Base-by-base conservation (phyloP, 495 filamentous ascomycete species). In the Rhizodiscina lignyota region DNA sequence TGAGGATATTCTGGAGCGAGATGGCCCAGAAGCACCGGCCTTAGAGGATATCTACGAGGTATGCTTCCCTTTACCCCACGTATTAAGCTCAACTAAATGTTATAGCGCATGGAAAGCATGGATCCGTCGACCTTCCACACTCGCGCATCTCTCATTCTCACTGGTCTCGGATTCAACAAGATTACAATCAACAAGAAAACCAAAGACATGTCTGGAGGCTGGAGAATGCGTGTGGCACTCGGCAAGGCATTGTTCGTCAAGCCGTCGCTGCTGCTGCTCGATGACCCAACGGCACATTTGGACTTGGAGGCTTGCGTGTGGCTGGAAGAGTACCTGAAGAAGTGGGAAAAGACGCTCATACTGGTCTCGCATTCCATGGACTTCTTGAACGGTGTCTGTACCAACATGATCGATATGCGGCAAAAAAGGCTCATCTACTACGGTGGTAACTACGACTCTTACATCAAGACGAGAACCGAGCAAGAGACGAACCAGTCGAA, bases 181-280 rank as follows among this genome's bases (percentile, higher is more conserved):
- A 57, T 46, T 20, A 99, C 89, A 21, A 96, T 99, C 52, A 64
- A 87, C 58, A 99, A 99, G 72, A 91, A 83, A 70, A 99, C 89
- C 43, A 99, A 94, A 73, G 89, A 99, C 52, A 99, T 99, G 89
- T 99, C 89, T 45, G 89, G 89, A 78, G 89, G 89, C 42, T 99
- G 89, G 89, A 74, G 91, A 64, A 99, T 99, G 89, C 81, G 89
- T 70, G 89, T 99, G 20, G 89, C 89, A 21, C 73, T 99, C 27
- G 89, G 68, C 49, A 99, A 96, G 68, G 91, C 89, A 20, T 77
- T 99, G 32, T 99, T 99, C 67, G 87, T 99, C 58, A 91, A 87
- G 70, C 89, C 89, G 17, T 86, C 83, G 4, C 67, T 99, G 24
- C 72, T 99, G 13, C 70, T 99, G 31, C 84, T 99, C 43, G 89